Base-by-base conservation (phyloP, 2,329 filamentous ascomycete genomes). In the Colletotrichum cordylinicola region DNA sequence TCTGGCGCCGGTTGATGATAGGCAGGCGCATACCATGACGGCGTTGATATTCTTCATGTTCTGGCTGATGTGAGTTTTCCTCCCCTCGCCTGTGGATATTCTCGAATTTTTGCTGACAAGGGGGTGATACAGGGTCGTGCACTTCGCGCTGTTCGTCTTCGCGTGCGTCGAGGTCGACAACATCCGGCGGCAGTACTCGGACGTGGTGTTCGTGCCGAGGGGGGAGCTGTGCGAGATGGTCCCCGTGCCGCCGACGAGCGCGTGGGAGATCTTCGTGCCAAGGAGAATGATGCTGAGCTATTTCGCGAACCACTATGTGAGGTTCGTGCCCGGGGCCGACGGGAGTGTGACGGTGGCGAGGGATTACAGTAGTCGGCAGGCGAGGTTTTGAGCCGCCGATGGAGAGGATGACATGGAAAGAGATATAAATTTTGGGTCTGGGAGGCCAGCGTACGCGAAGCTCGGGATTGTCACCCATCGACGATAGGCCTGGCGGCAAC, bases 271-370 rank as follows among this genome's bases (percentile, higher is more conserved):
- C 8, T 73, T 78, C 31, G 35, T 55, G 8, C 64, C 72, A 39
- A 48, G 65, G 58, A 68, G 43, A 76, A 61, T 78, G 66, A 56
- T 29, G 37, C 64, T 77, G 3, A 75, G 72, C 4, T 77, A 68
- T 27, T 77, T 75, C 24, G 77, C 76, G 43, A 77, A 77, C 43
- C 77, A 77, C 33, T 78, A 76, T 43, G 77, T 78, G 33, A 66
- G 77, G 8, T 77, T 74, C 15, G 72, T 76, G 52, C 67, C 76
- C 7, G 72, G 66, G 2, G 76, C 66, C 33, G 67, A 78, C 72
- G 77, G 77, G 4, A 77, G 76, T 9, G 75, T 76, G 2, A 74
- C 69, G 16, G 64, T 78, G 31, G 74, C 76, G 21, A 37, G 76
- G 29, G 73, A 77, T 29, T 77, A 77, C 6, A 76, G 73, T 18